A percentile compares a stretch with the other conserved stretches of the same genome.
These are phyloP conservation scores for Lactifluus echinatus DNA, from an alignment of 768 basidiomycete genomes.

Conservation along the genomic window DNA sequence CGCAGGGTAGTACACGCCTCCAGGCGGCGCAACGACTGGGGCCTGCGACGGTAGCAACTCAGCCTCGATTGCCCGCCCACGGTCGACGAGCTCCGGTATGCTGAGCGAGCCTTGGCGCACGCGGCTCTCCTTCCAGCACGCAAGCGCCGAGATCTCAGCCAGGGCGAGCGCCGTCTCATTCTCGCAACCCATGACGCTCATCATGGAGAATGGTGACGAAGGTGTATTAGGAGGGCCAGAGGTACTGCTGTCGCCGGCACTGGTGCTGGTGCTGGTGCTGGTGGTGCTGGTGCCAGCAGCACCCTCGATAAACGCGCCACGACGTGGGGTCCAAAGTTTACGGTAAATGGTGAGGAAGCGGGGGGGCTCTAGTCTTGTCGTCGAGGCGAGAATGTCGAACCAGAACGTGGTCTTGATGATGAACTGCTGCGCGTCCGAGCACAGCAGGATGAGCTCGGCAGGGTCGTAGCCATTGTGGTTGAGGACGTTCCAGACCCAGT, in stretches of 20 bases:
- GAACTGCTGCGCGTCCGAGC: slow-evolving; percentile 49
- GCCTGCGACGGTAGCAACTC: slow-evolving; percentile 32
- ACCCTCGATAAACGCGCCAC: slow-evolving; percentile 32
- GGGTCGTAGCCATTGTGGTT: slow-evolving; percentile 30
- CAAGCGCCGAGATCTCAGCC: slow-evolving; percentile 60
- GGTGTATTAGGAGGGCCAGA: not conserved
- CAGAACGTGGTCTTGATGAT: slow-evolving; percentile 79
- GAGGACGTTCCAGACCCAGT: slow-evolving; percentile 46
- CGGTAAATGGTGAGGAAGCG: slow-evolving; percentile 49
- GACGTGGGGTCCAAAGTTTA: slow-evolving; percentile 42
- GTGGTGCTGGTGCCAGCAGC: not conserved
- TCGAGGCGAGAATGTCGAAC: slow-evolving; percentile 78
- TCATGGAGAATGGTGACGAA: slow-evolving; percentile 55
- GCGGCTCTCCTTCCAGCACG: slow-evolving; percentile 53
- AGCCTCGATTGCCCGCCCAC: slow-evolving; percentile 44
- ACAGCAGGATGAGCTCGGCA: slow-evolving; percentile 37
- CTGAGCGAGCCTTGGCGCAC: slow-evolving; percentile 39
- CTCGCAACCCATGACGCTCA: slow-evolving; percentile 78
- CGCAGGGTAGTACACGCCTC: slow-evolving; percentile 1
- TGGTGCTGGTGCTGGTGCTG: not conserved
- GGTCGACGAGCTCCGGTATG: slow-evolving; percentile 48
- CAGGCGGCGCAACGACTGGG: too few species aligned
- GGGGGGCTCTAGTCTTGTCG: slow-evolving; percentile 55
- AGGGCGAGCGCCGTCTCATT: slow-evolving; percentile 72
- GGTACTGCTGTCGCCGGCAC: not conserved